phyloP scores from a whole-genome alignment of 345 rosid species.

The Noccaea bulbosa region DNA sequence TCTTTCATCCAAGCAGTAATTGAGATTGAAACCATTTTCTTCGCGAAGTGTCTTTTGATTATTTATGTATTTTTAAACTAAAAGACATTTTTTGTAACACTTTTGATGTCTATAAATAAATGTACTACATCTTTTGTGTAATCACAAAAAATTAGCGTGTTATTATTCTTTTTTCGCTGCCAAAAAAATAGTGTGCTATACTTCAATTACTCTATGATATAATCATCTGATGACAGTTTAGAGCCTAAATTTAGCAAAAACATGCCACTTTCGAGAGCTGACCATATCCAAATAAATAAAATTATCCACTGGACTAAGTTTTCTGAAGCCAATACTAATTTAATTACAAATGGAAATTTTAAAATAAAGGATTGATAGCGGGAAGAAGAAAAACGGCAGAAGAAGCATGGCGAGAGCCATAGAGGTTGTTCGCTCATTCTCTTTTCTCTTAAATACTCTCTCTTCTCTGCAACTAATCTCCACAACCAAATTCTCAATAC shows the following conservation, averaged over 20 bases:
- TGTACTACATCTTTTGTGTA: too few relatives aligned
- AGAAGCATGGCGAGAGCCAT: slow-evolving; percentile 43
- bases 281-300: slow-evolving; percentile 1
- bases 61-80: background rate
- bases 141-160: too few relatives aligned
- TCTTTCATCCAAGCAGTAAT: background rate
- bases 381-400: slow-evolving; percentile 36
- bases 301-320: background rate
- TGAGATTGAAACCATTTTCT: background rate
- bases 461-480: slow-evolving; percentile 26
- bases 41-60: background rate
- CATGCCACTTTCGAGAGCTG: slow-evolving; percentile 10
- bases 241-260: slow-evolving; percentile 22
- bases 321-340: background rate
- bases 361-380: slow-evolving; percentile 25
- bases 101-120: too few relatives aligned
- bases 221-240: background rate
- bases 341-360: slow-evolving; percentile 22
- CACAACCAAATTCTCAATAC: slow-evolving; percentile 20
- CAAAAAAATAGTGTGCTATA: background rate
- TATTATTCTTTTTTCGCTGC: background rate
- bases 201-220: background rate
- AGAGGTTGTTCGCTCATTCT: slow-evolving; percentile 44
- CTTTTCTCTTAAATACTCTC: slow-evolving; percentile 37
- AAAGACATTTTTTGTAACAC: too few relatives aligned